Evolutionary conservation across 1,284 basidiomycete species (phyloP), one percentile per base, ranked within the genome.

Genomic region (Austroboletus olivaceoglutinosus): DNA sequence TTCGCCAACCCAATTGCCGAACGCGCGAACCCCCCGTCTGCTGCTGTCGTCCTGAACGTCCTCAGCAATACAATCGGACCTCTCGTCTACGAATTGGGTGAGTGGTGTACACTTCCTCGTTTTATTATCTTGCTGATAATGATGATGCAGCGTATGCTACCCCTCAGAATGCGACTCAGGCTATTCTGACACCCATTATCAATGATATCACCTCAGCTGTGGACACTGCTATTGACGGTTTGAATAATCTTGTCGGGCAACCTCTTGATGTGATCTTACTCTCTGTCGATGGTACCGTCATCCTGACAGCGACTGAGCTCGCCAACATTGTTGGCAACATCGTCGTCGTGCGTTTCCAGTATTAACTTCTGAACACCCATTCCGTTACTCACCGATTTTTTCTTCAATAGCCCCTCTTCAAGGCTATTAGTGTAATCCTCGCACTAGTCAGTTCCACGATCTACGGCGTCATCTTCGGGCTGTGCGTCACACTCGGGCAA

Each of bases 91-190:
- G 19, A 41, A 41, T 2, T 60, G 40, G 39, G 58, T 58, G 39
- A 48, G 58, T 42, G 22, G 27, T 6, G 18, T 21, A 9, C 21
- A 21, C 10, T 4, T 13, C 18, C 21, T 36, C 10, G 12, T 37
- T 25, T 22, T 30, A 36, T 40, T 19, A 5, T 3, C 21, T 38
- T 43, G 18, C 33, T 48, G 25, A 58, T 13, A 4, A 29, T 29
- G 6, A 45, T 30, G 21, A 34, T 45, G 12, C 33, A 60, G 57
- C 33, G 5, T 60, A 49, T 42, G 48, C 44, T 16, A 58, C 21
- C 25, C 0, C 45, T 21, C 19, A 23, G 12, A 61, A 58, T 25
- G 58, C 56, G 33, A 60, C 57, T 10, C 18, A 55, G 38, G 56
- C 0, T 3, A 39, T 1, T 19, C 29, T 60, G 43, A 37, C 12